Evolutionary conservation across 1,284 basidiomycete species (phyloP), one percentile per base, ranked within the genome.

Genomic region (Ustilago cynodontis): DNA sequence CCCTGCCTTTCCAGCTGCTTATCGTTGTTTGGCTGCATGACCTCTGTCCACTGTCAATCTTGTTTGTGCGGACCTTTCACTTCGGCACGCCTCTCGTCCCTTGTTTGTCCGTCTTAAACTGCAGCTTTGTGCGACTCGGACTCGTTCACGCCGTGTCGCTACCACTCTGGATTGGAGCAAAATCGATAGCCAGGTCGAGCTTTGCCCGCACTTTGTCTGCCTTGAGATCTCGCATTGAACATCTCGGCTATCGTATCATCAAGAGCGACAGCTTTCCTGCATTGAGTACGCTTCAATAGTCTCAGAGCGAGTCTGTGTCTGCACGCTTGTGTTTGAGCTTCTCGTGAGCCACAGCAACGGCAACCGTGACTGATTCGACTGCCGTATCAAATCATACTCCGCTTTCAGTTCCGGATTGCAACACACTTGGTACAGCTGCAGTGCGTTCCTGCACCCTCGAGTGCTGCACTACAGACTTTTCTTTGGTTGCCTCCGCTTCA

Each of bases 301-400:
- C 31, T 5, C 31, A 33, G 31, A 33, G 31, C 31, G 11, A 33
- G 5, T 33, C 31, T 33, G 31, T 33, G 11, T 5, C 31, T 33
- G 31, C 31, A 11, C 31, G 31, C 31, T 11, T 33, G 11, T 33
- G 31, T 33, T 33, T 33, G 31, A 33, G 6, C 11, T 11, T 33
- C n/a, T 22, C 22, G 20, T 33, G 31, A n/a, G 10, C 24, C 4
- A 22, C 26, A 54, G 18, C 16, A 10, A 20, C 14, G 14, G 39
- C 20, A n/a, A 39, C 31, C 7, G 52, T 54, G 22, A 41, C 26
- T 9, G 31, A 43, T 35, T 45, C 41, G 41, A 47, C 55, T 28
- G 47, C 43, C 57, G 45, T 47, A 59, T 59, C 57, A 39, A 35
- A 26, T 58, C 24, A 39, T 6, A 50, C 43, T 59, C 57, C 45